These are phyloP conservation scores for Fusarium bactridioides DNA, from an alignment of 2,329 filamentous ascomycete species.

Conservation along the genomic window DNA sequence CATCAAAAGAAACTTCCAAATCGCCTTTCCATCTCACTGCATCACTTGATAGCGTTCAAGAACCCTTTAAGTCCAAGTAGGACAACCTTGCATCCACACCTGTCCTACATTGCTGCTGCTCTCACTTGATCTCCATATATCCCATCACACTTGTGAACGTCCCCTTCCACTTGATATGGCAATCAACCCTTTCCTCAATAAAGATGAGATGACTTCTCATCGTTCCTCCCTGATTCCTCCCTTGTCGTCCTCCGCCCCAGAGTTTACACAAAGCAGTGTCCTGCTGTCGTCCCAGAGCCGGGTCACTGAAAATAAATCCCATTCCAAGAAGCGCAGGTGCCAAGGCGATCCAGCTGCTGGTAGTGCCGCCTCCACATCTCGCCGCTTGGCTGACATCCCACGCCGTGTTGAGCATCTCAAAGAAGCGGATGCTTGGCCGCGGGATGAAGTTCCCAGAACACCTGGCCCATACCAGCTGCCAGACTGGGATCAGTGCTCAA, in stretches of 20 bases:
- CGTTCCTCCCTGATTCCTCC: neutral
- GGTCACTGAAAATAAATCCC: neutral
- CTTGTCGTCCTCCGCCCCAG: neutral
- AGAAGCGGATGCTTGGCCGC: neutral
- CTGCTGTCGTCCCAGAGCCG: neutral
- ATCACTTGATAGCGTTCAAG: conserved; percentile 21
- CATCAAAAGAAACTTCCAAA: conserved; percentile 3
- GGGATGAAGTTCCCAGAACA: neutral
- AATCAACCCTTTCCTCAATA: neutral
- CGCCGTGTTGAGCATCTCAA: neutral
- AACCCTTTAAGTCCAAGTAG: conserved; percentile 6
- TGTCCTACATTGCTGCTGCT: conserved; percentile 4
- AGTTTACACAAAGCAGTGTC: neutral
- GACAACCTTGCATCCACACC: conserved; percentile 5
- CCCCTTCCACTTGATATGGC: neutral
- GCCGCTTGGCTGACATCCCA: neutral
- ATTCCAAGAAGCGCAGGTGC: neutral
- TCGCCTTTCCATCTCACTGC: conserved; percentile 5
- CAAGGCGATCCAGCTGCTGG: neutral
- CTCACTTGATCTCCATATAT: neutral
- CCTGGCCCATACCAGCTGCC: neutral
- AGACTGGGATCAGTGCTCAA: neutral
- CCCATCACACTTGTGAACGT: neutral
- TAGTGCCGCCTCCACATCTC: neutral
- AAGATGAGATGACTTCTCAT: conserved; percentile 12